These are phyloP conservation scores for Parastagonospora nodorum DNA, from an alignment of 2,329 filamentous ascomycete species.

Conservation along the genomic window DNA sequence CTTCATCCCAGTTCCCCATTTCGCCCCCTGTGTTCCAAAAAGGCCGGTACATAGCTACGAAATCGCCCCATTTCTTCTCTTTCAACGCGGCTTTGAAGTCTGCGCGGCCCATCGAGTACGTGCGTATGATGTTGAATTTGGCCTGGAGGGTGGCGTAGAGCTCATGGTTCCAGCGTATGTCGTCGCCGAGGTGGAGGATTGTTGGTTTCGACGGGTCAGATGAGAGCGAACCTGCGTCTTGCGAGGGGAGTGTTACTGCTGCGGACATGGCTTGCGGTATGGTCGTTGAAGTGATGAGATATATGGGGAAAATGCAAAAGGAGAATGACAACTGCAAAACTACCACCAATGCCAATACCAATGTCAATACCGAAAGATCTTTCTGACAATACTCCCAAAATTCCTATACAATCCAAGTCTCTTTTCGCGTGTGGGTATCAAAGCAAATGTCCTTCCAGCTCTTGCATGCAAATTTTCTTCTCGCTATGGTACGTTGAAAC, in stretches of 20 bases:
- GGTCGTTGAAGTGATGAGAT: neutral
- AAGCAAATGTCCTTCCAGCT: too few species aligned
- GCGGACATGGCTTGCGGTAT: neutral
- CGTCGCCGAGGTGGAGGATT: constrained; percentile 52
- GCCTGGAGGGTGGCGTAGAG: constrained; percentile 45
- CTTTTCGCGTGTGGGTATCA: too few species aligned
- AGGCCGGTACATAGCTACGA: constrained; percentile 58
- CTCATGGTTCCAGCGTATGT: constrained; percentile 53
- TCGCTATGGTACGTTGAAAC: too few species aligned
- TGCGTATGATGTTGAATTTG: constrained; percentile 48
- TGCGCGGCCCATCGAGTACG: constrained; percentile 44
- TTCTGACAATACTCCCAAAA: too few species aligned
- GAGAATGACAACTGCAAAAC: too few species aligned
- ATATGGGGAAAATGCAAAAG: neutral
- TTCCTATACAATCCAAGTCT: too few species aligned
- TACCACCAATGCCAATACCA: too few species aligned
- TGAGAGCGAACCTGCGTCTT: neutral
- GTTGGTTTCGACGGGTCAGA: constrained; percentile 37
- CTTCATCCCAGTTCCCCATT: constrained; percentile 67
- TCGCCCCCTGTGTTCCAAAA: constrained; percentile 70
- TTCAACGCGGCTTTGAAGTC: constrained; percentile 49
- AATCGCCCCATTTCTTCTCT: constrained; percentile 49
- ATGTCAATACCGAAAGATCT: too few species aligned
- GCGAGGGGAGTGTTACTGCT: neutral
- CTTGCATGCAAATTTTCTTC: too few species aligned